phyloP scores from a whole-genome alignment of 257 asterid species.

The Solanum ossicruentum region DNA sequence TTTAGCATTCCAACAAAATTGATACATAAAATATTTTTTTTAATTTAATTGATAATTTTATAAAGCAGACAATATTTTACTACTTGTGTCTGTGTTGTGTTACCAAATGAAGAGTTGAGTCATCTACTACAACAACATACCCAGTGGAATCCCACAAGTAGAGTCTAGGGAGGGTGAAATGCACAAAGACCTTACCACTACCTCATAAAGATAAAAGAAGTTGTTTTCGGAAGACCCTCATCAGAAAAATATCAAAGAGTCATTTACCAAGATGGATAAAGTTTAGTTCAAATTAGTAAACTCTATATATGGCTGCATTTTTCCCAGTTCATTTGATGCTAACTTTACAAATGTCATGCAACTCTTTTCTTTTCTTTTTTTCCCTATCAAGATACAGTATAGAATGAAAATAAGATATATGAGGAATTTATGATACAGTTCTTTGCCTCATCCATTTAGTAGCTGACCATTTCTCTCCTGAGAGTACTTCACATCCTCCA shows the following conservation, averaged over 20 bases:
- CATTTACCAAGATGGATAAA: background rate
- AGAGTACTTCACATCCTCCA: conserved; percentile 72
- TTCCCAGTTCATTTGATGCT: background rate
- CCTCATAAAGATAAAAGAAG: too few relatives aligned
- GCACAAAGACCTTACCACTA: too few relatives aligned
- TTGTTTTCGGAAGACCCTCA: too few relatives aligned
- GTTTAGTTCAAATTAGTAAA: background rate
- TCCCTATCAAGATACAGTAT: background rate
- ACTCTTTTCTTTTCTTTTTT: background rate
- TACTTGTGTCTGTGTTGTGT: too few relatives aligned
- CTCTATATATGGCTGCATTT: background rate
- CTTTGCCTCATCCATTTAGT: conserved; percentile 90
- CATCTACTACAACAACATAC: background rate
- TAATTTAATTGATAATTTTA: too few relatives aligned
- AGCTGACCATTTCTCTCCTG: conserved; percentile 93
- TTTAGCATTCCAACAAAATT: too few relatives aligned
- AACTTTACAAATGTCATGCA: background rate
- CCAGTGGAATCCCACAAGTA: too few relatives aligned
- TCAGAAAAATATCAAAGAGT: background rate
- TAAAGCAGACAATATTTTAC: too few relatives aligned
- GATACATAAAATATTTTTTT: too few relatives aligned
- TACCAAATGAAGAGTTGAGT: background rate
- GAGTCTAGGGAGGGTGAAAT: too few relatives aligned
- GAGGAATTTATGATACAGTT: conserved; percentile 9
- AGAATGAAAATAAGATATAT: background rate